Evolutionary conservation across 208 protist genomes (phyloP).

Genomic region (Acanthamoeba royreba): DNA sequence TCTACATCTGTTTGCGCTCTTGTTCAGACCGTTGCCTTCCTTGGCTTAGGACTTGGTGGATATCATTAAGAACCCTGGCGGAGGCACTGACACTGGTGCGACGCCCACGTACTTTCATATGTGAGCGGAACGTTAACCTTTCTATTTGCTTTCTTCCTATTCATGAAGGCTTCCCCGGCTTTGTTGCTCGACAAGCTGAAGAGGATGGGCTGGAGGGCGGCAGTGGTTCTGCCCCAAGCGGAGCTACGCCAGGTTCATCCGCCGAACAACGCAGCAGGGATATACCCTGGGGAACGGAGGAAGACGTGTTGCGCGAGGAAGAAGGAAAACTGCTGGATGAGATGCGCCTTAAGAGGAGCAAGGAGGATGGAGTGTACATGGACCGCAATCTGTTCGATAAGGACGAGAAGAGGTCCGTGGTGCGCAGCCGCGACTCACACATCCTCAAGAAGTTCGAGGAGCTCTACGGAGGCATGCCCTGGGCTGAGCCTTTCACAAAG

Average conservation of each 20-base stretch:
- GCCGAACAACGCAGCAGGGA: too few relatives aligned
- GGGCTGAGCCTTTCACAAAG: background rate
- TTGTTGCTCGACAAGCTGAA: background rate
- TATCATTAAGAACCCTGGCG: too few relatives aligned
- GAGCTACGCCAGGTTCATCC: too few relatives aligned
- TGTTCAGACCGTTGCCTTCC: too few relatives aligned
- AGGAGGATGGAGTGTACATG: background rate
- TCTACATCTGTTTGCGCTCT: too few relatives aligned
- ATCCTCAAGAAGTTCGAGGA: background rate
- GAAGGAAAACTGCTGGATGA: background rate
- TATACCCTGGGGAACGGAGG: background rate
- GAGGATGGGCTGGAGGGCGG: background rate
- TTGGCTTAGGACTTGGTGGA: too few relatives aligned
- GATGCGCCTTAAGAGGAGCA: background rate
- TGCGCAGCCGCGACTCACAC: background rate
- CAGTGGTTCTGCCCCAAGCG: background rate
- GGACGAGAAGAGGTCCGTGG: background rate
- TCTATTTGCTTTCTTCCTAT: background rate
- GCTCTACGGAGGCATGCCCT: background rate
- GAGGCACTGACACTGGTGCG: background rate
- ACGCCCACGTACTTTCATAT: background rate
- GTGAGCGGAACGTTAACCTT: background rate
- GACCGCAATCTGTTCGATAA: background rate
- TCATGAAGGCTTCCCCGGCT: background rate
- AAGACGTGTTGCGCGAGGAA: background rate